Conservation (phyloP, 768 basidiomycete species). For the Phaffia tasmanica region DNA sequence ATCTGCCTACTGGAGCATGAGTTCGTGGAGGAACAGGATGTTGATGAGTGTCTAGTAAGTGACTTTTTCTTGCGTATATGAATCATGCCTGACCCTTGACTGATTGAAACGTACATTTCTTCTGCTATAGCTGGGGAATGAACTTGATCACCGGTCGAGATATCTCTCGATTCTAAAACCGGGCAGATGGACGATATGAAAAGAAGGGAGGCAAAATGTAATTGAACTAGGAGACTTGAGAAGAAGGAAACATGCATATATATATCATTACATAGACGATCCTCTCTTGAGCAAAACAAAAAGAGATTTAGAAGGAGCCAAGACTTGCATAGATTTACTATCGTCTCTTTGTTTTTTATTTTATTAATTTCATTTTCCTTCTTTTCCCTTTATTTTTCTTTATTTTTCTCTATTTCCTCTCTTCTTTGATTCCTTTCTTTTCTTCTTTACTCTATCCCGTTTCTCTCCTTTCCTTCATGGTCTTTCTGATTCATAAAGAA, state of each 20-base stretch:
- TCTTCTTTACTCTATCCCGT: not conserved
- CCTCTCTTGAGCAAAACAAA: not conserved
- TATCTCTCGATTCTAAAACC: slow-evolving; percentile 25
- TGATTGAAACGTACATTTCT: not conserved
- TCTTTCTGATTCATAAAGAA: not conserved
- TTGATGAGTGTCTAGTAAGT: slow-evolving; percentile 20
- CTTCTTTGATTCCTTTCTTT: not conserved
- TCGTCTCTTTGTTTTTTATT: not conserved
- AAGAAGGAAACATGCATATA: slow-evolving; percentile 60
- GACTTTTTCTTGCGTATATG: not conserved
- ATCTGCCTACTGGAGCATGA: slow-evolving; percentile 27
- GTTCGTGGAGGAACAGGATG: slow-evolving; percentile 22
- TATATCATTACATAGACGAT: not conserved
- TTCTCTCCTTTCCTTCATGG: not conserved
- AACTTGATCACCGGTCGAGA: slow-evolving; percentile 27
- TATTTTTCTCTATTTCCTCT: not conserved
- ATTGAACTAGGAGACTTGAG: slow-evolving; percentile 32
- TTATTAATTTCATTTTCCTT: not conserved
- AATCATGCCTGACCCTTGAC: not conserved
- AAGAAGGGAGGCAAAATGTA: slow-evolving; percentile 71
- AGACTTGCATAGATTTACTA: not conserved
- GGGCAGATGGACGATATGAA: slow-evolving; percentile 59
- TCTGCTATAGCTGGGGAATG: slow-evolving; percentile 17
- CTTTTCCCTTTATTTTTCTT: slow-evolving; percentile 3
- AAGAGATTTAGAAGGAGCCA: too few species aligned